Evolutionary conservation across 257 asterid genomes (phyloP).

Genomic region (Solanum corneliomulleri): DNA sequence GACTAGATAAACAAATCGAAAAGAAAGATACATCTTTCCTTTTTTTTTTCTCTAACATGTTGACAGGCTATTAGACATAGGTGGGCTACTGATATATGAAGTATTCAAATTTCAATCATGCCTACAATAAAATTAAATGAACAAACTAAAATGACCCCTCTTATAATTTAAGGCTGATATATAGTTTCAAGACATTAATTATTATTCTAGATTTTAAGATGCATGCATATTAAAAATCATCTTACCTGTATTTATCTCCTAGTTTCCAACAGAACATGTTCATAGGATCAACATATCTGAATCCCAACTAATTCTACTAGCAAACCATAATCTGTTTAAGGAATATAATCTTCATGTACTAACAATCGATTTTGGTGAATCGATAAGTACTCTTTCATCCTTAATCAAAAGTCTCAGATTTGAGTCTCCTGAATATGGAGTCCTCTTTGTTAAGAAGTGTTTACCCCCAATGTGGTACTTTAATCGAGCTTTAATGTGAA

Average conservation of each 20-base stretch:
- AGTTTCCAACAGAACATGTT: not conserved
- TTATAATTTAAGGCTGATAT: not conserved
- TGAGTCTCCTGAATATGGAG: accelerated
- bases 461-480: too few relatives aligned
- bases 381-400: not conserved
- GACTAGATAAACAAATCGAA: too few relatives aligned
- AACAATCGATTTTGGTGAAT: too few relatives aligned
- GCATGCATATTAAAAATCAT: not conserved
- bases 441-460: not conserved
- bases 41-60: not conserved
- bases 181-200: not conserved
- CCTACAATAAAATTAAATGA: not conserved
- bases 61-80: not conserved
- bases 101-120: conserved; percentile 1
- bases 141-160: not conserved
- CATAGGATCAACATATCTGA: not conserved
- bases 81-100: not conserved
- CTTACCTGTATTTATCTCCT: conserved; percentile 5
- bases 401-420: accelerated
- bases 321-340: not conserved
- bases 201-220: not conserved
- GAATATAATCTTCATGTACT: not conserved
- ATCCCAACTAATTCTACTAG: not conserved
- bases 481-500: accelerated
- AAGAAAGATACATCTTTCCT: too few relatives aligned